Base-by-base conservation (phyloP, 495 filamentous ascomycete genomes). In the Parathielavia hyrcaniae region DNA sequence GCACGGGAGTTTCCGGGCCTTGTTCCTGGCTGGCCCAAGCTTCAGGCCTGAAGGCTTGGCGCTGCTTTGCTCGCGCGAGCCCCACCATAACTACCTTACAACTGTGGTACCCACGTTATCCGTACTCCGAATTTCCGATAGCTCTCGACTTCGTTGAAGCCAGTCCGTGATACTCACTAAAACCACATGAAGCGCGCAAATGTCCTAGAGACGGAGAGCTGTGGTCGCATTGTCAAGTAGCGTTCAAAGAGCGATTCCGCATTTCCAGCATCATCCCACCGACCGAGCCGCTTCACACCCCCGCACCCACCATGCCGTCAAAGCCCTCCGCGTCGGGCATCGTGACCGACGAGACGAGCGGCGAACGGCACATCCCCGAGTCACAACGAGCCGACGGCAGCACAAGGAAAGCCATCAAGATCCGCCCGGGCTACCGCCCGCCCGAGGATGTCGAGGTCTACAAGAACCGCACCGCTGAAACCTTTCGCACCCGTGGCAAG, bases 401-500 rank as follows among this genome's bases (percentile, higher is more conserved):
- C 19, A 87, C 85, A 16, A 80, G 95, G 34, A 91, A 87, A 64
- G 95, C 96, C 66, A 97, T 96, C 54, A 88, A 88, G 61, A 88
- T 99, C 43, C 83, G 89, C 4, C 91, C 92, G 13, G 95, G 95
- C 47, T 99, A 97, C 72, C 83, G 83, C 36, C 95, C 95, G 0
- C 92, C 93, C 2, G 95, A 99, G 71, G 95, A 99, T 72, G 88
- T 97, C 57, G 90, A 97, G 67, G 76, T 96, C 38, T 99, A 97
- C 81, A 93, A 88, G 78, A 97, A 96, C 74, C 84, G 87, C 43
- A 88, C 85, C 6, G 91, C 91, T 23, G 88, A 92, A 62, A 84
- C 81, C 40, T 96, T 88, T 78, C 92, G 90, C 72, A 90, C 78
- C 63, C 83, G 91, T 19, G 88, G 86, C 13, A 86, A 78, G 59